phyloP scores from a whole-genome alignment of 208 protist genomes.

The Zelonia costaricensis region DNA sequence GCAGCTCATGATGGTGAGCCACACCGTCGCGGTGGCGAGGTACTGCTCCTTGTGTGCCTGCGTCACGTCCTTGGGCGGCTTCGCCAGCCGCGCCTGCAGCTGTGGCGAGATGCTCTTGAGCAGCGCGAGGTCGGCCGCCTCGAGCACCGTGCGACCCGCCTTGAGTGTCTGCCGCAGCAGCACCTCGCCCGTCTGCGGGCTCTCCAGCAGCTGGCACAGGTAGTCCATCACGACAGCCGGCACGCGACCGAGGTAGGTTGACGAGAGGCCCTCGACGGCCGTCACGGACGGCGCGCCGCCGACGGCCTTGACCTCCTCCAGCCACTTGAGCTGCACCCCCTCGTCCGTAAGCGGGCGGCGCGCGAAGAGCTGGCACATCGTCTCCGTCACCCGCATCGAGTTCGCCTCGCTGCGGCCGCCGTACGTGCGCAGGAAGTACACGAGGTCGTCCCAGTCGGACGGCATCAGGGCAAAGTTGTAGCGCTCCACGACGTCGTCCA shows the following conservation, averaged over 20 bases:
- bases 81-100: conserved; percentile 74
- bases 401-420: conserved; percentile 53
- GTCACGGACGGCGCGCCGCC: conserved; percentile 71
- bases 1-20: conserved; percentile 90
- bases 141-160: conserved; percentile 74
- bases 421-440: conserved; percentile 78
- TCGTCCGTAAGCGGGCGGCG: conserved; percentile 43
- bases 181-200: conserved; percentile 52
- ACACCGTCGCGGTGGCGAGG: conserved; percentile 85
- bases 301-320: conserved; percentile 56
- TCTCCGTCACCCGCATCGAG: conserved; percentile 52
- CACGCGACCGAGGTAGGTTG: conserved; percentile 49
- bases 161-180: conserved; percentile 67
- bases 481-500: conserved; percentile 24
- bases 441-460: conserved; percentile 79
- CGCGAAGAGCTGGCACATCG: conserved; percentile 68
- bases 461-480: conserved; percentile 57
- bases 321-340: conserved; percentile 57
- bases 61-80: conserved; percentile 83
- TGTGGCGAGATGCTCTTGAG: conserved; percentile 59
- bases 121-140: conserved; percentile 47
- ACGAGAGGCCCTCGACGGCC: conserved; percentile 59
- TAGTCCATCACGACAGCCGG: conserved; percentile 67
- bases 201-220: conserved; percentile 72
- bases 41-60: conserved; percentile 84